These are phyloP conservation scores for Syncephalastrum racemosum DNA, from an alignment of 371 early-diverging fungal genomes.

Conservation along the genomic window DNA sequence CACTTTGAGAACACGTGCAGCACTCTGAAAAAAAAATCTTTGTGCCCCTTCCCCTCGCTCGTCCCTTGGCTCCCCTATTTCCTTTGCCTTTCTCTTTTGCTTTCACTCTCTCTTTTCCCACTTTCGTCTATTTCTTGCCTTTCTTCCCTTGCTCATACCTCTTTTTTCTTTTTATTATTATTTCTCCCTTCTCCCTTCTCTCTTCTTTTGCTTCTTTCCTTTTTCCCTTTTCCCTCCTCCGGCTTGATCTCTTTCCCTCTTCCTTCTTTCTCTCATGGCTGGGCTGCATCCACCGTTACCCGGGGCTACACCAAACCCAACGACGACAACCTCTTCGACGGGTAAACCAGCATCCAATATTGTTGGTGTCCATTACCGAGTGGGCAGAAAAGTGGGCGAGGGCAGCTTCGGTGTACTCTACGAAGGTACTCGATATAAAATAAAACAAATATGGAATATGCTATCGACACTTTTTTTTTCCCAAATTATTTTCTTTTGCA, in stretches of 20 bases:
- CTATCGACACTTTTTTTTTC: too few relatives aligned
- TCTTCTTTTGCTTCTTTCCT: background rate
- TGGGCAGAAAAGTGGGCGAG: conserved; percentile 95
- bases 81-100: conserved; percentile 4
- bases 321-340: conserved; percentile 5
- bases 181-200: background rate
- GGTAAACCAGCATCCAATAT: conserved; percentile 40
- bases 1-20: too few relatives aligned
- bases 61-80: background rate
- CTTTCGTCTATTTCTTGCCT: conserved; percentile 1
- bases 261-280: conserved; percentile 11
- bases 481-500: too few relatives aligned
- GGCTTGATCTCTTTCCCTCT: conserved; percentile 10
- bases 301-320: too few relatives aligned
- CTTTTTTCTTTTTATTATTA: conserved; percentile 4
- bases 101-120: conserved; percentile 1
- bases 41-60: too few relatives aligned
- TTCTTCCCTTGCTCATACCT: background rate
- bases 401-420: conserved; percentile 97
- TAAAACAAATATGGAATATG: background rate
- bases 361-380: conserved; percentile 94
- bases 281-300: too few relatives aligned
- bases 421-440: conserved; percentile 70
- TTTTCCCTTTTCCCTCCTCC: conserved; percentile 6
- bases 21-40: too few relatives aligned